Conservation (phyloP, 495 filamentous ascomycete species). For the Hypomontagnella monticulosa region DNA sequence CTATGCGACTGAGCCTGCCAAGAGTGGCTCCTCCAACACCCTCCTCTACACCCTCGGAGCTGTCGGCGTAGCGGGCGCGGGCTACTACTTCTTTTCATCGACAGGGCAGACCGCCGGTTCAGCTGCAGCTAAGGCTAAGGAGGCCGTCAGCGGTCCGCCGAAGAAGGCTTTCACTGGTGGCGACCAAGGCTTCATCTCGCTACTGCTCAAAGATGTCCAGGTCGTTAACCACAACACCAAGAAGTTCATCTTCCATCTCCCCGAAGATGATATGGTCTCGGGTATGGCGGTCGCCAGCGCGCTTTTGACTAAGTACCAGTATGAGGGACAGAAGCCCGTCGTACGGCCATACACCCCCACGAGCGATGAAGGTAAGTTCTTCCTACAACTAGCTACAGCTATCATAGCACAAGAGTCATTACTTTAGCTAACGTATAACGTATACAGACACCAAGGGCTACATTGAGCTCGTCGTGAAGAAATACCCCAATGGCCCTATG, state of each 20-base stretch:
- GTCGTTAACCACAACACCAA: conserved; percentile 89
- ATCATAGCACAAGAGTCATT: not conserved
- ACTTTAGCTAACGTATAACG: conserved; percentile 28
- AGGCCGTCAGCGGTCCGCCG: conserved; percentile 45
- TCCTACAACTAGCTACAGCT: not conserved
- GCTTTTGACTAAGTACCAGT: conserved; percentile 87
- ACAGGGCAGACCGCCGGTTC: conserved; percentile 53
- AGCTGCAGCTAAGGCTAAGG: conserved; percentile 60
- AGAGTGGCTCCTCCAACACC: conserved; percentile 52
- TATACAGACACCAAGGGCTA: conserved; percentile 70
- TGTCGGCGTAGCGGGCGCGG: conserved; percentile 54
- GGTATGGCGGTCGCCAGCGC: conserved; percentile 85
- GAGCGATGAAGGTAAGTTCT: conserved; percentile 78
- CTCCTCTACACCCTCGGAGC: conserved; percentile 55
- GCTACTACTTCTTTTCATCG: conserved; percentile 63
- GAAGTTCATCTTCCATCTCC: conserved; percentile 81
- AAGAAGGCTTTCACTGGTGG: conserved; percentile 81
- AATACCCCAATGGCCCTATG: conserved; percentile 91
- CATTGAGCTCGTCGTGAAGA: conserved; percentile 90
- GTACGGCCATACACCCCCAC: conserved; percentile 93
- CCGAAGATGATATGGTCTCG: conserved; percentile 83
- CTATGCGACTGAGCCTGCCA: conserved; percentile 63
- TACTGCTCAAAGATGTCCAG: conserved; percentile 82
- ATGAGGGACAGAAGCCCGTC: conserved; percentile 79
- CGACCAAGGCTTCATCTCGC: conserved; percentile 82